Conservation (phyloP, 371 early-diverging fungal species). For the Blakeslea trispora region DNA sequence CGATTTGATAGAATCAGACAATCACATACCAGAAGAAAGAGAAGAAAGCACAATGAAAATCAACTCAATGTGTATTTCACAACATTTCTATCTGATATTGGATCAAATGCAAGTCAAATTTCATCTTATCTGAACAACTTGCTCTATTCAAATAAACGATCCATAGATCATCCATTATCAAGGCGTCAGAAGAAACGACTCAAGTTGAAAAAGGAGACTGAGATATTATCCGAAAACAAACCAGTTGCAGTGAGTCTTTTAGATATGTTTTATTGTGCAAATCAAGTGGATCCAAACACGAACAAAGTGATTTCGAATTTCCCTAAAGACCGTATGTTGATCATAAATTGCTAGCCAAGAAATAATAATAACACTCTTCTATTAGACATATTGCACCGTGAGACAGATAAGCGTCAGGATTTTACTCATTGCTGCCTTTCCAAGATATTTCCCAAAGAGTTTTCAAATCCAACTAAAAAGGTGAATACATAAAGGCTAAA, state of each 20-base stretch:
- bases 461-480: constrained; percentile 3
- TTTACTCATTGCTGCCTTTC: constrained; percentile 1
- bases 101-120: background rate
- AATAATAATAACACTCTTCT: too few relatives aligned
- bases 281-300: background rate
- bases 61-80: background rate
- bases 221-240: background rate
- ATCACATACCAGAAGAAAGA: background rate
- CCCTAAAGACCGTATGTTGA: constrained; percentile 1
- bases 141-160: constrained; percentile 1
- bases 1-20: constrained; percentile 2
- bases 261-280: background rate
- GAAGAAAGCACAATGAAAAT: background rate
- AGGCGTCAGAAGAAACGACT: constrained; percentile 8
- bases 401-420: background rate
- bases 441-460: constrained; percentile 15
- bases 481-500: background rate
- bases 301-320: background rate
- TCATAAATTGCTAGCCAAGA: too few relatives aligned
- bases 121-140: background rate
- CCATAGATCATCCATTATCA: background rate
- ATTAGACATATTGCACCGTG: background rate
- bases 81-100: constrained; percentile 7
- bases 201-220: background rate
- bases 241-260: background rate